Conservation (phyloP, 2,329 filamentous ascomycete species). For the Chaetomium sp. region DNA sequence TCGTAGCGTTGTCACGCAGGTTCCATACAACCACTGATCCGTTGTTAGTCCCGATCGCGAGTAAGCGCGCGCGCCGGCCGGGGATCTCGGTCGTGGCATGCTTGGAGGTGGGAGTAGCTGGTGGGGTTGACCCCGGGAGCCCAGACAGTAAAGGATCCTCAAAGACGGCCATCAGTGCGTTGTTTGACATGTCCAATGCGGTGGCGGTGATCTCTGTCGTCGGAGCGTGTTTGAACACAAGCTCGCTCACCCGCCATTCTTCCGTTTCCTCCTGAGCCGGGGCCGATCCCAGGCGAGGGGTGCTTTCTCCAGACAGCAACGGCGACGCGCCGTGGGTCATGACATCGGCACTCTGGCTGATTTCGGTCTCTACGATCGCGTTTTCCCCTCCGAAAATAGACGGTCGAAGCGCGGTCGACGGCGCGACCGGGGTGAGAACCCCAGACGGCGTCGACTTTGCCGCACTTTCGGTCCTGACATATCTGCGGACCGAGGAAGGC, state of each 20-base stretch:
- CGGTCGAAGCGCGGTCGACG: background rate
- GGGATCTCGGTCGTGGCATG: conserved; percentile 57
- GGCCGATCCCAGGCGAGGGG: background rate
- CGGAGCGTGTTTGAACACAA: conserved; percentile 55
- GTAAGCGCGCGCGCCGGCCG: conserved; percentile 72
- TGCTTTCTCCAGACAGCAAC: conserved; percentile 2
- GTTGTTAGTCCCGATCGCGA: conserved; percentile 72
- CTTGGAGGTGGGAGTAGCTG: conserved; percentile 39
- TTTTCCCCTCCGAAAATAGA: conserved; percentile 20
- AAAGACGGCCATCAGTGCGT: conserved; percentile 61
- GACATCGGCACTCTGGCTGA: background rate
- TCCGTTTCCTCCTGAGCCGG: conserved; percentile 35
- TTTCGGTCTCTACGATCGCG: background rate
- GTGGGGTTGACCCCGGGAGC: conserved; percentile 42
- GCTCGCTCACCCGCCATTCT: conserved; percentile 60
- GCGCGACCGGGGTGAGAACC: conserved; percentile 14
- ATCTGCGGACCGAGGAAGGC: conserved; percentile 39
- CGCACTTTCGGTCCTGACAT: conserved; percentile 31
- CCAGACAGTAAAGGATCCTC: conserved; percentile 72
- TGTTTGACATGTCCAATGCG: conserved; percentile 67
- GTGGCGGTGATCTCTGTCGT: conserved; percentile 60
- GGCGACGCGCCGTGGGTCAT: background rate
- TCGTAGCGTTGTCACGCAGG: conserved; percentile 57
- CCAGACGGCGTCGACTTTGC: conserved; percentile 8
- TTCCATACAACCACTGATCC: conserved; percentile 84